phyloP scores from a whole-genome alignment of 441 rosid genomes.

The Melastoma candidum region DNA sequence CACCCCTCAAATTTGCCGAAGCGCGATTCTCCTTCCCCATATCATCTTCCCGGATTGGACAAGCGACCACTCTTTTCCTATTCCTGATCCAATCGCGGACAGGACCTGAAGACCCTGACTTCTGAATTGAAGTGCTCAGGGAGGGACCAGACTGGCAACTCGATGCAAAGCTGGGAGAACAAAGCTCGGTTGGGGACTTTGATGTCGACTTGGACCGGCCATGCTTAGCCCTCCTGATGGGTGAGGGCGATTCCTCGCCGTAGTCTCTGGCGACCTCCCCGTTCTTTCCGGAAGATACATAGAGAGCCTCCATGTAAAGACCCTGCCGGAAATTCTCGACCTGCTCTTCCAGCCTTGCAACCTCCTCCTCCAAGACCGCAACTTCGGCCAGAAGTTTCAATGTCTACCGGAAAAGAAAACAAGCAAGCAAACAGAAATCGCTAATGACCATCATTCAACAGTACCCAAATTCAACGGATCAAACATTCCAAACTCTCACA shows the following conservation, averaged over 20 bases:
- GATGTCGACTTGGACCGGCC: conserved; percentile 36
- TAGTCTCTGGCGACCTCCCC: conserved; percentile 21
- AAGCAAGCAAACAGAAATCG: no score
- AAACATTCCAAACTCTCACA: no score
- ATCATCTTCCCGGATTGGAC: conserved; percentile 33
- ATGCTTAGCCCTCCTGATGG: conserved; percentile 22
- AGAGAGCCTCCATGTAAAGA: conserved; percentile 64
- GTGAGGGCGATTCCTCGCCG: conserved; percentile 17
- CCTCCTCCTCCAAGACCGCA: conserved; percentile 89
- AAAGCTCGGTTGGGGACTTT: conserved; percentile 32
- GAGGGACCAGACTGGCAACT: conserved; percentile 44
- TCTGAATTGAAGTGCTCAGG: conserved; percentile 59
- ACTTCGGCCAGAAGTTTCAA: conserved; percentile 89
- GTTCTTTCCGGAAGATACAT: conserved; percentile 43
- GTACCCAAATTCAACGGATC: no score
- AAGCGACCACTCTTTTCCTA: conserved; percentile 23
- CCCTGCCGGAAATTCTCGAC: conserved; percentile 60
- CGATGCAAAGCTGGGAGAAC: conserved; percentile 27
- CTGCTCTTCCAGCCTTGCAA: conserved; percentile 72
- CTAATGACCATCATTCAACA: no score
- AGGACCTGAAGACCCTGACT: conserved; percentile 34
- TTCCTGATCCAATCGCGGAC: conserved; percentile 23
- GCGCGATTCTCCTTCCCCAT: conserved; percentile 65
- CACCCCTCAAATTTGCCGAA: conserved; percentile 31
- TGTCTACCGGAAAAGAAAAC: conserved; percentile 31